A percentile compares a stretch with the other conserved stretches of the same genome.
phyloP scores from a whole-genome alignment of 2,329 filamentous ascomycete genomes.

The Colletotrichum chlorophyti region DNA sequence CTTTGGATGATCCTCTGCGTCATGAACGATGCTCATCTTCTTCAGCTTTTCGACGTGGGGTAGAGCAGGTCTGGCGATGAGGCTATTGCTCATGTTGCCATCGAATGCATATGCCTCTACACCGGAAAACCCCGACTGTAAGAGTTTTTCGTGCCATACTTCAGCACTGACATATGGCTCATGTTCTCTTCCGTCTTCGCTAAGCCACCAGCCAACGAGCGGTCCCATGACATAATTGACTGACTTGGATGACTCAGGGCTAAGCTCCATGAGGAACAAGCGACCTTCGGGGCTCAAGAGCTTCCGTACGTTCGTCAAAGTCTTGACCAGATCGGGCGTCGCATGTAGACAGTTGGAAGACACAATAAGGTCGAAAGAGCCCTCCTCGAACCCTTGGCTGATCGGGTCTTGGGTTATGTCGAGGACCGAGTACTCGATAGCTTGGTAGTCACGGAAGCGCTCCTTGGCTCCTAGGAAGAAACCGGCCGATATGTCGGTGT shows the following conservation, averaged over 20 bases:
- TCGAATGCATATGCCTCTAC: conserved; percentile 8
- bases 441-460: conserved; percentile 33
- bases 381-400: conserved; percentile 25
- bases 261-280: conserved; percentile 36
- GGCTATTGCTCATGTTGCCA: conserved; percentile 13
- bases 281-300: background rate
- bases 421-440: conserved; percentile 31
- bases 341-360: conserved; percentile 47
- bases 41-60: background rate
- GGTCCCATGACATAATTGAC: conserved; percentile 28
- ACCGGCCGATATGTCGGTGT: conserved; percentile 37
- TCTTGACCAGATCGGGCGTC: conserved; percentile 32
- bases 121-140: conserved; percentile 34
- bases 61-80: background rate
- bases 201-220: conserved; percentile 43
- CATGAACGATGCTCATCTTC: background rate
- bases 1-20: background rate
- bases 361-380: conserved; percentile 45
- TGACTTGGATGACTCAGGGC: conserved; percentile 7
- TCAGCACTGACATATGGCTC: conserved; percentile 34
- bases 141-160: conserved; percentile 37
- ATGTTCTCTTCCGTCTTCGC: conserved; percentile 34
- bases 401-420: conserved; percentile 40
- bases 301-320: conserved; percentile 9
- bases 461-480: conserved; percentile 36